A percentile compares a stretch with the other conserved stretches of the same genome.
These are phyloP conservation scores for Drechslera avenae DNA, from an alignment of 2,329 filamentous ascomycete species.

Conservation along the genomic window DNA sequence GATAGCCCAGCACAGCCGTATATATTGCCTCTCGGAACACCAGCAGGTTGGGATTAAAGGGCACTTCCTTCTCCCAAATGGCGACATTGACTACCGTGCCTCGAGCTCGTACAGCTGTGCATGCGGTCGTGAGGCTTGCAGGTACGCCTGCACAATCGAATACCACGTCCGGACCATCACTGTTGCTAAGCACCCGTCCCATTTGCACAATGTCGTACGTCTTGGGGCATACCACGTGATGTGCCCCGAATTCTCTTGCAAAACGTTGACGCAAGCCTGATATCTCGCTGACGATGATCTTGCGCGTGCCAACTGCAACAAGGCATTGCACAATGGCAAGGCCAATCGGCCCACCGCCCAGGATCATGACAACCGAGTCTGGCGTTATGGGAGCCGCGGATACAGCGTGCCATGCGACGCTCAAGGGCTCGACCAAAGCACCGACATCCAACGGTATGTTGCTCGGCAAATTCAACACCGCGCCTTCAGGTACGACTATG, in stretches of 20 bases:
- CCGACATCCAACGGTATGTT: constrained; percentile 59
- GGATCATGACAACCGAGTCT: constrained; percentile 58
- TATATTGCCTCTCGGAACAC: constrained; percentile 61
- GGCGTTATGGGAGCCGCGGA: constrained; percentile 54
- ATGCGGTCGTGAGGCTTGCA: constrained; percentile 50
- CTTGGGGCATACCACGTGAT: constrained; percentile 59
- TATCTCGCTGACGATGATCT: constrained; percentile 64
- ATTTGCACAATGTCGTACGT: constrained; percentile 56
- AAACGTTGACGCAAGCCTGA: constrained; percentile 58
- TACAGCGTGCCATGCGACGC: constrained; percentile 69
- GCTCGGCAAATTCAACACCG: constrained; percentile 58
- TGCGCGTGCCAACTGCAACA: constrained; percentile 57
- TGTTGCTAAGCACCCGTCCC: constrained; percentile 55
- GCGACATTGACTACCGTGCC: constrained; percentile 69
- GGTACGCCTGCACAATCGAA: constrained; percentile 68
- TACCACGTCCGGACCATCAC: constrained; percentile 61
- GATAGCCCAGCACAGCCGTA: constrained; percentile 57
- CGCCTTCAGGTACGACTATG: constrained; percentile 58
- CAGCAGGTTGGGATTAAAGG: constrained; percentile 60
- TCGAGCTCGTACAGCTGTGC: constrained; percentile 57
- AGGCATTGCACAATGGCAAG: constrained; percentile 65
- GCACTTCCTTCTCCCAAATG: constrained; percentile 64
- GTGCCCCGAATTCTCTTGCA: constrained; percentile 61
- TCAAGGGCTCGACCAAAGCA: constrained; percentile 66
- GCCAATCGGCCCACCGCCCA: constrained; percentile 68